These are phyloP conservation scores for Gastrodia elata DNA, from an alignment of 106 monocot genomes.

Conservation along the genomic window DNA sequence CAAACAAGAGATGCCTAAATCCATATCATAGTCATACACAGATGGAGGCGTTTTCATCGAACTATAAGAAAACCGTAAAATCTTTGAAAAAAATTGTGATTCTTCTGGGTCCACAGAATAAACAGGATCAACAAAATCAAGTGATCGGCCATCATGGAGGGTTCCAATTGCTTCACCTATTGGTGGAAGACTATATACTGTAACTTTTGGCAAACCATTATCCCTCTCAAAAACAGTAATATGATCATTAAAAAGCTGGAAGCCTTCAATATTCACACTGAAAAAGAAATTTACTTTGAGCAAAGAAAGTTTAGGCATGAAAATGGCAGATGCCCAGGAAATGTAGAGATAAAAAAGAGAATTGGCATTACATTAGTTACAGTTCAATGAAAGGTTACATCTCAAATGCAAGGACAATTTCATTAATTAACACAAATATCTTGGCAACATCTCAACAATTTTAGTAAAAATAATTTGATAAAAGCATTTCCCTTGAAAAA, in stretches of 20 bases:
- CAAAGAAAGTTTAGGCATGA: neutral
- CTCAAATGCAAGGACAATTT: too few relatives aligned
- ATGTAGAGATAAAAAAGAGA: too few relatives aligned
- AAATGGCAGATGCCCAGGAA: too few relatives aligned
- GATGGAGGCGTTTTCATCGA: constrained; percentile 54
- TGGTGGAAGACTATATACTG: constrained; percentile 47
- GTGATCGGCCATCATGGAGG: constrained; percentile 26
- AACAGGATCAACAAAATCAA: constrained; percentile 53
- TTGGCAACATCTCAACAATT: too few relatives aligned
- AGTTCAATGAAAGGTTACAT: too few relatives aligned
- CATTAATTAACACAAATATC: too few relatives aligned
- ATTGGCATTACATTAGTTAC: too few relatives aligned
- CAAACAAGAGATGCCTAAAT: constrained; percentile 40
- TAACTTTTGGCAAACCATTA: constrained; percentile 51
- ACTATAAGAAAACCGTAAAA: constrained; percentile 59
- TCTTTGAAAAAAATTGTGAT: constrained; percentile 45
- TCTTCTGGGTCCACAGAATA: constrained; percentile 46
- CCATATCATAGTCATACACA: constrained; percentile 65
- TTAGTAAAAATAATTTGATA: too few relatives aligned
- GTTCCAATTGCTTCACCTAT: constrained; percentile 26
- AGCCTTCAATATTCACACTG: constrained; percentile 61
- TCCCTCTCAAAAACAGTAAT: constrained; percentile 57
- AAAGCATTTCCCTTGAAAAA: too few relatives aligned
- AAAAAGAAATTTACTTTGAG: constrained; percentile 5
- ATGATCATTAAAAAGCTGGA: constrained; percentile 46